Evolutionary conservation across 441 rosid genomes (phyloP).

Genomic region (Aquilaria agallochum): DNA sequence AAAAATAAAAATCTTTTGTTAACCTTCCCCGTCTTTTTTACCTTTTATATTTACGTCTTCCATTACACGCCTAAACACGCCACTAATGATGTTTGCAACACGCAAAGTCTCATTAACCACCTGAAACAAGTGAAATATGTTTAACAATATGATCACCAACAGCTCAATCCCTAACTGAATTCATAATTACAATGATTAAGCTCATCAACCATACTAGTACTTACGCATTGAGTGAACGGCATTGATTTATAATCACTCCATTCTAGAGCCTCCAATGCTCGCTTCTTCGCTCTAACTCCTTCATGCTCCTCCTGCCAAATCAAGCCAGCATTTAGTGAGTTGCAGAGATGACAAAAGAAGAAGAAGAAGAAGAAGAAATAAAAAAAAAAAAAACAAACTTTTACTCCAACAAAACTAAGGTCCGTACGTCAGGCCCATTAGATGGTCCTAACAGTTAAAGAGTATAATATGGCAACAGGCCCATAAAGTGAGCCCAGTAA

Average conservation of each 20-base stretch:
- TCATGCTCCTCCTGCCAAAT: conserved; percentile 83
- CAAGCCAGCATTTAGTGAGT: neutral
- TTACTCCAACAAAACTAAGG: neutral
- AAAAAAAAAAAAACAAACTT: neutral
- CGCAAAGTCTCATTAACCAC: conserved; percentile 92
- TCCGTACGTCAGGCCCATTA: neutral
- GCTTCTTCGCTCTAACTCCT: conserved; percentile 60
- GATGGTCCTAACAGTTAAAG: neutral
- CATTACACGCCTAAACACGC: conserved; percentile 79
- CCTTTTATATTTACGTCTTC: conserved; percentile 80
- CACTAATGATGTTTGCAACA: conserved; percentile 87
- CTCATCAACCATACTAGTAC: conserved; percentile 13
- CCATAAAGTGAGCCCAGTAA: too few relatives aligned
- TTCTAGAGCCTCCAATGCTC: conserved; percentile 45
- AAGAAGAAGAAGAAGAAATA: neutral
- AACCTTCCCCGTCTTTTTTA: conserved; percentile 4
- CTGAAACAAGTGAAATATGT: conserved; percentile 24
- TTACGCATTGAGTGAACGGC: conserved; percentile 97
- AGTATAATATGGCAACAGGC: too few relatives aligned
- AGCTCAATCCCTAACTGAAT: neutral
- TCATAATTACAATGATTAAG: neutral
- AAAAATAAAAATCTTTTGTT: too few relatives aligned
- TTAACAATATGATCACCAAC: neutral
- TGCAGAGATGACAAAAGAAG: neutral
- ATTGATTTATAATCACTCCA: conserved; percentile 98